Conservation (phyloP, 1,284 basidiomycete species). For the Cerrena zonata region DNA sequence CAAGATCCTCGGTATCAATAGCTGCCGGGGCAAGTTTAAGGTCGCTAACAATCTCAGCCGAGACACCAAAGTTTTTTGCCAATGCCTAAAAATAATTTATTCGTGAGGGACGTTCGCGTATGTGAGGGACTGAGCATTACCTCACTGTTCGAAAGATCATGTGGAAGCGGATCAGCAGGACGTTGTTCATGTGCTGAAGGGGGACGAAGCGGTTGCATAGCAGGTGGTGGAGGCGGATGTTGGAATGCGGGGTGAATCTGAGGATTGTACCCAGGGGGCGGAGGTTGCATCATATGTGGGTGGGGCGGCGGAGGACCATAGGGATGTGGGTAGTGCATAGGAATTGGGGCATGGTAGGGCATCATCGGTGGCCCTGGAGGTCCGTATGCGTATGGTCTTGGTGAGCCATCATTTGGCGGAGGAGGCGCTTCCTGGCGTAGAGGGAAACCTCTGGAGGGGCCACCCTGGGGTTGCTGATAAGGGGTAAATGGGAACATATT, state of each 20-base stretch:
- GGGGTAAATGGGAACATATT: slow-evolving; percentile 24
- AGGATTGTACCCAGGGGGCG: slow-evolving; percentile 16
- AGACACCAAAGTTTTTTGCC: slow-evolving; percentile 73
- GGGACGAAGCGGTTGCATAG: slow-evolving; percentile 42
- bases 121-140: slow-evolving; percentile 25
- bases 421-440: slow-evolving; percentile 26
- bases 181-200: slow-evolving; percentile 49
- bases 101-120: not conserved
- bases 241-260: slow-evolving; percentile 11
- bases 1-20: slow-evolving; percentile 63
- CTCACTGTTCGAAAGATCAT: slow-evolving; percentile 68
- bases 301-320: slow-evolving; percentile 16
- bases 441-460: slow-evolving; percentile 24
- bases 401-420: slow-evolving; percentile 26
- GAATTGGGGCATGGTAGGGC: slow-evolving; percentile 13
- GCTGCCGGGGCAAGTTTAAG: slow-evolving; percentile 44
- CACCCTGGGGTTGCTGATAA: slow-evolving; percentile 34
- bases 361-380: slow-evolving; percentile 27
- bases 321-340: slow-evolving; percentile 28
- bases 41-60: slow-evolving; percentile 59
- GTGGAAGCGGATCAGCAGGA: slow-evolving; percentile 68
- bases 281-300: slow-evolving; percentile 22
- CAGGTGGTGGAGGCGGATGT: slow-evolving; percentile 23
- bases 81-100: slow-evolving; percentile 41
- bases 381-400: slow-evolving; percentile 24